Percentiles rank a stretch among this genome's conserved stretches.
Evolutionary conservation across 2,329 filamentous ascomycete genomes (phyloP).

Genomic region (Penicillium digitatum): DNA sequence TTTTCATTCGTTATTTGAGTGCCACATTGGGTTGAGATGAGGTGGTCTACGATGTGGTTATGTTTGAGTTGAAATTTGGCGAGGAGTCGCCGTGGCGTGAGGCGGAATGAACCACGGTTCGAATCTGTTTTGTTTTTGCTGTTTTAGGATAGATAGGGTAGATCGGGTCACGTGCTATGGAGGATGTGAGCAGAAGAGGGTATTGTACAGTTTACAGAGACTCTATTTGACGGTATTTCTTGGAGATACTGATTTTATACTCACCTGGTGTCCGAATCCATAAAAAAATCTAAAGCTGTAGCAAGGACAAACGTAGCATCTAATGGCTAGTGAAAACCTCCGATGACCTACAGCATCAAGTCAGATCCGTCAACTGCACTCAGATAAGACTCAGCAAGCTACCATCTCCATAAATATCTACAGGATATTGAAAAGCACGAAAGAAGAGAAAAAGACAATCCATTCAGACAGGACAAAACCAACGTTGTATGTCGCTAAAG

Average conservation of each 20-base stretch:
- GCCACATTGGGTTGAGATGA: background rate
- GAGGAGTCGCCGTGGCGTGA: slow-evolving; percentile 9
- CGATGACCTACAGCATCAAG: too few species aligned
- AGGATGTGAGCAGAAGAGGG: background rate
- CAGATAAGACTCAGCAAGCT: background rate
- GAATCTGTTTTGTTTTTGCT: slow-evolving; percentile 24
- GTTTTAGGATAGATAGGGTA: slow-evolving; percentile 24
- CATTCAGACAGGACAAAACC: slow-evolving; percentile 2
- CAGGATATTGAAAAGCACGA: background rate
- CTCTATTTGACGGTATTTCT: background rate
- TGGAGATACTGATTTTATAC: too few species aligned
- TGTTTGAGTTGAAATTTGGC: background rate
- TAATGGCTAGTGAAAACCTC: too few species aligned
- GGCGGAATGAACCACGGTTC: slow-evolving; percentile 16
- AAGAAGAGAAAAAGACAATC: background rate
- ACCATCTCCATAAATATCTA: background rate
- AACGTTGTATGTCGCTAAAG: slow-evolving; percentile 8
- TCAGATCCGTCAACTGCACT: background rate
- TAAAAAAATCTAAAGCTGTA: too few species aligned
- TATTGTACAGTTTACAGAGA: background rate
- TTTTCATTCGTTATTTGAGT: background rate
- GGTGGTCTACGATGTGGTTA: background rate
- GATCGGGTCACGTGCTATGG: slow-evolving; percentile 12
- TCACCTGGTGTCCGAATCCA: too few species aligned
- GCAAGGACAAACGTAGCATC: background rate